Percentiles rank a stretch among this genome's conserved stretches.
phyloP scores from a whole-genome alignment of 768 basidiomycete species.

The Kwoniella sp. region DNA sequence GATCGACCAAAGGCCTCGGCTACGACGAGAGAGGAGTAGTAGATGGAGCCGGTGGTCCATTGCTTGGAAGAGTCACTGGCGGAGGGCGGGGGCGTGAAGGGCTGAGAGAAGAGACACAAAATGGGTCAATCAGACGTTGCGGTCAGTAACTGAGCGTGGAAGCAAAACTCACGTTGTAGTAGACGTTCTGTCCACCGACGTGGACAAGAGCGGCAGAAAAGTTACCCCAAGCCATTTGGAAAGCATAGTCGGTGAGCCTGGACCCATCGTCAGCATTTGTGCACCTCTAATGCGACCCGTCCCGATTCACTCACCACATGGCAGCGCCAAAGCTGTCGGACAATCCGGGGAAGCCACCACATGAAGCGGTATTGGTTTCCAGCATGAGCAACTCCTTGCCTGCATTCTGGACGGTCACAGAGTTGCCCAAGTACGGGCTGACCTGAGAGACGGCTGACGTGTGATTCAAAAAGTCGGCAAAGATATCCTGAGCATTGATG shows the following conservation, averaged over 20 bases:
- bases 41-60: constrained; percentile 75
- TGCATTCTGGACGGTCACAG: constrained; percentile 57
- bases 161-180: constrained; percentile 61
- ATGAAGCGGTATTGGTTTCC: constrained; percentile 68
- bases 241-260: constrained; percentile 62
- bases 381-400: constrained; percentile 66
- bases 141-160: not conserved
- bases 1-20: constrained; percentile 72
- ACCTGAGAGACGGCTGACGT: constrained; percentile 62
- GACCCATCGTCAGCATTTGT: no score
- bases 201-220: constrained; percentile 62
- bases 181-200: constrained; percentile 61
- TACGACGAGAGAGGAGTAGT: constrained; percentile 72
- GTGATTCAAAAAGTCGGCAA: constrained; percentile 67
- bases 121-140: not conserved
- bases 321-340: constrained; percentile 67
- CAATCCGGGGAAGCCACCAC: constrained; percentile 62
- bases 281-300: not conserved
- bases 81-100: constrained; percentile 63
- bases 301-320: constrained; percentile 62
- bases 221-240: constrained; percentile 65
- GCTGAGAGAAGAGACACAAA: constrained; percentile 47
- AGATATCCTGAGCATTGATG: constrained; percentile 58
- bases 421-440: constrained; percentile 62
- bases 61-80: constrained; percentile 65